A percentile compares a stretch with the other conserved stretches of the same genome.
Conservation (phyloP, 2,329 filamentous ascomycete species). For the Calcarisporium arbuscula region DNA sequence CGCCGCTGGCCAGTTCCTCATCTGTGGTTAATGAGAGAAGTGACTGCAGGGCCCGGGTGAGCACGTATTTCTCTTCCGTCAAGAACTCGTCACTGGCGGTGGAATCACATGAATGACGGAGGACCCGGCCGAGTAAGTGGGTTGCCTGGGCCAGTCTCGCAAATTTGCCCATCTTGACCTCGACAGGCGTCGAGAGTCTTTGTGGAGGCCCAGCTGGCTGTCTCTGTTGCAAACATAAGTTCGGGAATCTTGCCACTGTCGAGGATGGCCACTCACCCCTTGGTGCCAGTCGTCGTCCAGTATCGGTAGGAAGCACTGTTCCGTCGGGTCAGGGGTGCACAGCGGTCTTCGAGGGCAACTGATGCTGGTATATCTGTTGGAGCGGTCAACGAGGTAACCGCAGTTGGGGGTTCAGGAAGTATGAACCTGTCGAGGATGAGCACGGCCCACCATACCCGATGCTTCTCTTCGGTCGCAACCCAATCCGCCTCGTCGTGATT, state of each 20-base stretch:
- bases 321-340: constrained; percentile 17
- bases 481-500: constrained; percentile 19
- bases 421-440: constrained; percentile 25
- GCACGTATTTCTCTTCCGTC: too few relatives aligned
- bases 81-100: too few relatives aligned
- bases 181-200: constrained; percentile 13
- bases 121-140: constrained; percentile 24
- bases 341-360: constrained; percentile 16
- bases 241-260: constrained; percentile 2
- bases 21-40: too few relatives aligned
- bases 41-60: too few relatives aligned
- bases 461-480: constrained; percentile 27
- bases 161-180: constrained; percentile 22
- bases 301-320: constrained; percentile 20
- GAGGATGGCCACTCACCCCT: not conserved
- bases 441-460: constrained; percentile 25
- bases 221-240: constrained; percentile 7
- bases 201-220: too few relatives aligned
- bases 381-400: not conserved
- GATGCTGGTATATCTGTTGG: constrained; percentile 15
- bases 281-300: constrained; percentile 20
- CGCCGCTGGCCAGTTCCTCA: too few relatives aligned
- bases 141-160: constrained; percentile 24
- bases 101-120: too few relatives aligned
- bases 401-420: too few relatives aligned